Base-by-base conservation (phyloP, 805 yeast genomes). In the Saturnispora galanensis region DNA sequence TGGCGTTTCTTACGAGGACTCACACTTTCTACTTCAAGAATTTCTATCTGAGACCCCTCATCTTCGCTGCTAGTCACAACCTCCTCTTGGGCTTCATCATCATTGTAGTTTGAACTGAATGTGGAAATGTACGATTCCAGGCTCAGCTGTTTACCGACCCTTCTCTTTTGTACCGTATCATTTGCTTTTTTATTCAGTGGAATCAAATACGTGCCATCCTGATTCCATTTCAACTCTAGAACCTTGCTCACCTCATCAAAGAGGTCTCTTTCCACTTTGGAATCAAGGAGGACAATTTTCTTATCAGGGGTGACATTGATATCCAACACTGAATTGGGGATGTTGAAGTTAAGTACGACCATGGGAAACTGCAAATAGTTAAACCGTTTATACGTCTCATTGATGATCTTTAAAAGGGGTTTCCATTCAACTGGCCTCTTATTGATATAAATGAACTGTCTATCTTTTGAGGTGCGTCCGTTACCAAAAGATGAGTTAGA, bases 241-340 rank as follows among this genome's bases (percentile, higher is more conserved):
- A 66, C 59, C n/a, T 68, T 73, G 43, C 76, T 67, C 5, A 90
- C 50, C 1, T 64, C 62, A 31, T 79, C 83, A 4, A 83, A 52
- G 1, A 89, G 57, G n/a, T 64, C 58, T 3, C 62, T 58, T 59
- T 89, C 97, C 29, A 43, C 35, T 36, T 31, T 45, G 49, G 78
- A 69, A 47, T 81, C 87, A 2, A 88, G 57, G 54, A 84, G 57
- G 2, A 89, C 69, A 2, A 78, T 74, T 42, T 90, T 68, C 58
- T 93, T 93, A 59, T 93, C 97, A 0, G 98, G 97, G 0, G 96
- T 81, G 1, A 93, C 84, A 60, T 93, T 93, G 15, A 93, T 70
- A 62, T 93, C 98, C n/a, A 81, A 48, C 33, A 68, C 65, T 21
- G 56, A 53, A 0, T 83, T 68, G 35, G 73, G 70, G 5, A 86